Percentiles rank a stretch among this genome's conserved stretches.
phyloP scores from a whole-genome alignment of 2,329 filamentous ascomycete species.

The Cladorrhinum sp. region DNA sequence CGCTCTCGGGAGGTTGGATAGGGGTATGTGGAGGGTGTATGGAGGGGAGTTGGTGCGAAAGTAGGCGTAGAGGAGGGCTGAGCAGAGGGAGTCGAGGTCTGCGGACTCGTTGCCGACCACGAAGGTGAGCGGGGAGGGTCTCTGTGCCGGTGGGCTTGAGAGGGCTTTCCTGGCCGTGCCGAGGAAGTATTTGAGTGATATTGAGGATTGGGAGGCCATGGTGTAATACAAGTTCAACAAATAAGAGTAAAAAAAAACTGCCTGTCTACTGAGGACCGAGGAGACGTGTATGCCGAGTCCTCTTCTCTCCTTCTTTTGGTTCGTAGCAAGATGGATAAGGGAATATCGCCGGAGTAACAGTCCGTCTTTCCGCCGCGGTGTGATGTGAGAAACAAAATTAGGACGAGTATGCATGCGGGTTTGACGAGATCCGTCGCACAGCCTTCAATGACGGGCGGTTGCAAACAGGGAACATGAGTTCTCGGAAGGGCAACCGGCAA shows the following conservation, averaged over 20 bases:
- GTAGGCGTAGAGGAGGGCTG: conserved; percentile 71
- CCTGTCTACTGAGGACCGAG: too few species aligned
- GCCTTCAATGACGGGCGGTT: neutral
- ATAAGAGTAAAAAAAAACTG: too few species aligned
- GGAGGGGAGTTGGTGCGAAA: conserved; percentile 59
- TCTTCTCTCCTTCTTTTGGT: too few species aligned
- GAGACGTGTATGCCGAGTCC: too few species aligned
- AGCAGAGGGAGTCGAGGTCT: conserved; percentile 81
- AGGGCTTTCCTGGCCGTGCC: conserved; percentile 48
- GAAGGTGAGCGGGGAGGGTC: conserved; percentile 52
- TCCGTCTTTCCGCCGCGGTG: neutral
- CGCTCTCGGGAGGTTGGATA: conserved; percentile 65
- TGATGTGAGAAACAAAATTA: too few species aligned
- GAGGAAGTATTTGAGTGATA: conserved; percentile 52
- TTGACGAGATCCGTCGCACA: neutral
- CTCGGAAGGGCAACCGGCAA: neutral
- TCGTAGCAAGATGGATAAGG: neutral
- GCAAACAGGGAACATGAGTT: neutral
- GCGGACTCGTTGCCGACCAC: conserved; percentile 68
- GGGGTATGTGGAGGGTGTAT: conserved; percentile 61
- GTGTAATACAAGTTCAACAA: too few species aligned
- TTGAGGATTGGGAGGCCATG: conserved; percentile 27
- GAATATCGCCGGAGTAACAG: too few species aligned
- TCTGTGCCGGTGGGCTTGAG: conserved; percentile 41
- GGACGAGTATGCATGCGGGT: too few species aligned